Evolutionary conservation across 2,329 filamentous ascomycete genomes (phyloP).

Genomic region (Coleophoma crateriformis): DNA sequence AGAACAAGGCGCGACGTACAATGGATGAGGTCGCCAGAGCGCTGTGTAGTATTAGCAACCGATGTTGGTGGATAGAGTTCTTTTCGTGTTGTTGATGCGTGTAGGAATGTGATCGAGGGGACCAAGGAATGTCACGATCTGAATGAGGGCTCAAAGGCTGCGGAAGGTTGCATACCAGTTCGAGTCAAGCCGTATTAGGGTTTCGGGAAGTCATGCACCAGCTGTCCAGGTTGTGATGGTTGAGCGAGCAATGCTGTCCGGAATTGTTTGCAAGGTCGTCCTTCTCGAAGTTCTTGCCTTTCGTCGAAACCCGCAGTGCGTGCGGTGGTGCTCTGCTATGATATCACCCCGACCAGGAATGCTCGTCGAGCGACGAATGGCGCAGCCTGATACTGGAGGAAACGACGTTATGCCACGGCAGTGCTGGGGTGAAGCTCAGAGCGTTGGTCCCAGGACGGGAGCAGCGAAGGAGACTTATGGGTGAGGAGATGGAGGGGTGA

Average conservation of each 20-base stretch:
- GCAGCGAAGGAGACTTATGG: background rate
- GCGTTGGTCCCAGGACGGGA: too few relatives aligned
- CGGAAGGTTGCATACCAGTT: slow-evolving; percentile 20
- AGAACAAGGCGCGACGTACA: too few relatives aligned
- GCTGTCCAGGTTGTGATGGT: slow-evolving; percentile 11
- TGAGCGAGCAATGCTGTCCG: slow-evolving; percentile 10
- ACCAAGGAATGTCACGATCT: slow-evolving; percentile 18
- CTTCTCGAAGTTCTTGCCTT: too few relatives aligned
- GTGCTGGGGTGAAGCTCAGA: slow-evolving; percentile 1
- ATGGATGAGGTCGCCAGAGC: slow-evolving; percentile 1
- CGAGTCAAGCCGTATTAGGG: slow-evolving; percentile 10
- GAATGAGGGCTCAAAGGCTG: slow-evolving; percentile 3
- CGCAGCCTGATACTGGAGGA: background rate
- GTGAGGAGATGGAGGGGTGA: slow-evolving; percentile 11
- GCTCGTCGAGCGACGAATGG: slow-evolving; percentile 3
- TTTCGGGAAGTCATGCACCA: slow-evolving; percentile 20
- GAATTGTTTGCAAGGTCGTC: background rate
- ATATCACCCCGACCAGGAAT: slow-evolving; percentile 5
- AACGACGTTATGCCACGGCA: slow-evolving; percentile 6
- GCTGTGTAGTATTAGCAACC: slow-evolving; percentile 3
- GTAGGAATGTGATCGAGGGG: slow-evolving; percentile 17
- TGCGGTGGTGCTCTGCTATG: slow-evolving; percentile 1
- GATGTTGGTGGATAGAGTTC: slow-evolving; percentile 2
- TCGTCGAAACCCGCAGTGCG: background rate
- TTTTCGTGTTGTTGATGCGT: slow-evolving; percentile 8